These are phyloP conservation scores for Rehmannia glutinosa DNA, from an alignment of 257 asterid species.

Conservation along the genomic window DNA sequence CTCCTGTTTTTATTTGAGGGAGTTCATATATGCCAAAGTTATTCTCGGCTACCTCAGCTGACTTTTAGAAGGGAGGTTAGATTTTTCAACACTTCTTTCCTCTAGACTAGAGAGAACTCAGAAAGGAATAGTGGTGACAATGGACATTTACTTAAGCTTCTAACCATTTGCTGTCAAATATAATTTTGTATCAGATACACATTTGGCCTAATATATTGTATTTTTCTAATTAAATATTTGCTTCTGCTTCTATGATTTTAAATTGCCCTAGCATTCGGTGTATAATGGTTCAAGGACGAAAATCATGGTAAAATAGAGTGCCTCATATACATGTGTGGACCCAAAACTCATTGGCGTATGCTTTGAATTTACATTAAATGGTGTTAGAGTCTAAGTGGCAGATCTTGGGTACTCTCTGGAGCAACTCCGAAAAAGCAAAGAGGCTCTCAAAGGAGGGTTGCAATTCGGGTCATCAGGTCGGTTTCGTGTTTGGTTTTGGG, in stretches of 20 bases:
- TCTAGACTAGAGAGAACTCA: background rate
- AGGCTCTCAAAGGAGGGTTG: no score
- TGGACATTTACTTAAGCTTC: slow-evolving; percentile 21
- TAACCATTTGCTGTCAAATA: slow-evolving; percentile 24
- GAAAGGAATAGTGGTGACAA: slow-evolving; percentile 6
- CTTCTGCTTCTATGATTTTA: background rate
- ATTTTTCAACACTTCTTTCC: slow-evolving; percentile 3
- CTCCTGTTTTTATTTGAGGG: slow-evolving; percentile 18
- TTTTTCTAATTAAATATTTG: background rate
- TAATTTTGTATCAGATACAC: slow-evolving; percentile 12
- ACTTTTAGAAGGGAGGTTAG: slow-evolving; percentile 7
- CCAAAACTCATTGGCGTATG: no score
- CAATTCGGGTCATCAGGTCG: no score
- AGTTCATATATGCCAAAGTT: slow-evolving; percentile 6
- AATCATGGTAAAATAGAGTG: no score
- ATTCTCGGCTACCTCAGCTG: slow-evolving; percentile 16
- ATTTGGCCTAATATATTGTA: background rate
- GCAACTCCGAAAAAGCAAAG: no score
- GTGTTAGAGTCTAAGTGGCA: no score
- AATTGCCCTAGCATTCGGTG: no score
- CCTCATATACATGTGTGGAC: no score
- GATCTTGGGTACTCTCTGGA: no score
- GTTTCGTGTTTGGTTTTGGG: no score
- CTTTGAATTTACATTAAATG: no score
- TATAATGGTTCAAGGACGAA: no score